Percentiles rank a stretch among this genome's conserved stretches.
Evolutionary conservation across 495 filamentous ascomycete genomes (phyloP).

Genomic region (Tuber calosporum): DNA sequence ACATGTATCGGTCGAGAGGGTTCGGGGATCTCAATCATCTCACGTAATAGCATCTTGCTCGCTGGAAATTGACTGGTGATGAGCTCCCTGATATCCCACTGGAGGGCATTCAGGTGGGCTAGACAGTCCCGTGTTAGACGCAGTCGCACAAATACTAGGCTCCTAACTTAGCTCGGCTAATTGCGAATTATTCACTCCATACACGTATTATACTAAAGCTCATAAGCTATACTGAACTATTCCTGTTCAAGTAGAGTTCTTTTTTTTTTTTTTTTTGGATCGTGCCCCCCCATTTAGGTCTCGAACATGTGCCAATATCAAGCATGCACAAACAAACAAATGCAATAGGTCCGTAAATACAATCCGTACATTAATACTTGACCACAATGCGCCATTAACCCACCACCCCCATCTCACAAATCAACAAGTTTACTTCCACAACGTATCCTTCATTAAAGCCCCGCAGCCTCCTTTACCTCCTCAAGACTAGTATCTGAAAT

Average conservation of each 20-base stretch:
- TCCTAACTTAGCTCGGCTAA: neutral
- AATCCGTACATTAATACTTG: neutral
- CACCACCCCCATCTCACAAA: neutral
- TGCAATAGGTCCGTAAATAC: neutral
- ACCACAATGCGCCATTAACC: neutral
- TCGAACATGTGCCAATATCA: neutral
- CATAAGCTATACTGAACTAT: neutral
- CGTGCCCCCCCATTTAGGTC: neutral
- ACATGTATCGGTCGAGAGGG: no score
- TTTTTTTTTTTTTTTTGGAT: neutral
- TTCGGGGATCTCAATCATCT: neutral
- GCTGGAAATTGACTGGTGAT: neutral
- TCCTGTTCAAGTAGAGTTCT: neutral
- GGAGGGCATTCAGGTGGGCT: neutral
- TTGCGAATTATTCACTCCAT: neutral
- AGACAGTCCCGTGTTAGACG: neutral
- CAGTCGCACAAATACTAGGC: neutral
- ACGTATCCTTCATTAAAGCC: conserved; percentile 10
- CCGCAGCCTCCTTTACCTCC: conserved; percentile 33
- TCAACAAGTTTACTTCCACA: neutral
- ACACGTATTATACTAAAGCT: no score
- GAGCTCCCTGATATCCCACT: neutral
- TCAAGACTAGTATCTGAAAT: conserved; percentile 38
- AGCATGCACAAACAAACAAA: neutral
- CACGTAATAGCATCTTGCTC: neutral